Conservation (phyloP, 345 rosid genomes). For the Streptanthus diversifolius region DNA sequence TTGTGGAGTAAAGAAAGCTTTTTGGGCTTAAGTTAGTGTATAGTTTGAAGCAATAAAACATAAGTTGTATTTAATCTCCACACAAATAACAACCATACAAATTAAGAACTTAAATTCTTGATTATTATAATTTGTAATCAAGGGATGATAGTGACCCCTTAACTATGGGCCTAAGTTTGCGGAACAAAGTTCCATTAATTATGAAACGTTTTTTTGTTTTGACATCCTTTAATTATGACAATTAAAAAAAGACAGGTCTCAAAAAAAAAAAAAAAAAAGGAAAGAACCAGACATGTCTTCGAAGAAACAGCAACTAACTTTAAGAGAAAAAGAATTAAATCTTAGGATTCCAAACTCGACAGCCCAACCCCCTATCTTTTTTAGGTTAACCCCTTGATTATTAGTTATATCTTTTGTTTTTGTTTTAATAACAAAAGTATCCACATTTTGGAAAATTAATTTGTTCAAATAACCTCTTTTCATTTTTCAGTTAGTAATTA, state of each 20-base stretch:
- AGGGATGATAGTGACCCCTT: background rate
- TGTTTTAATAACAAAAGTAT: too few relatives aligned
- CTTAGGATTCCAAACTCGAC: background rate
- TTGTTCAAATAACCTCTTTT: background rate
- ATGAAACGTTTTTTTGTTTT: background rate
- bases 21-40: background rate
- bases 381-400: background rate
- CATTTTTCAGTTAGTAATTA: too few relatives aligned
- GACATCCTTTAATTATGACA: background rate
- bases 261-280: too few relatives aligned
- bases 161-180: background rate
- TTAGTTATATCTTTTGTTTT: background rate
- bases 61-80: background rate
- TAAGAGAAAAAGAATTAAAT: background rate
- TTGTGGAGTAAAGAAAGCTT: background rate
- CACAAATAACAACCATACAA: background rate
- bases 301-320: background rate
- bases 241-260: background rate
- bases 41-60: background rate
- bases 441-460: background rate
- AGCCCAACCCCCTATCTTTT: background rate
- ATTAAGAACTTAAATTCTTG: background rate
- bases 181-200: conserved; percentile 12
- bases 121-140: background rate
- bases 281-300: background rate